Conservation (phyloP, 2,329 filamentous ascomycete species). For the Bipolaris oryzae region DNA sequence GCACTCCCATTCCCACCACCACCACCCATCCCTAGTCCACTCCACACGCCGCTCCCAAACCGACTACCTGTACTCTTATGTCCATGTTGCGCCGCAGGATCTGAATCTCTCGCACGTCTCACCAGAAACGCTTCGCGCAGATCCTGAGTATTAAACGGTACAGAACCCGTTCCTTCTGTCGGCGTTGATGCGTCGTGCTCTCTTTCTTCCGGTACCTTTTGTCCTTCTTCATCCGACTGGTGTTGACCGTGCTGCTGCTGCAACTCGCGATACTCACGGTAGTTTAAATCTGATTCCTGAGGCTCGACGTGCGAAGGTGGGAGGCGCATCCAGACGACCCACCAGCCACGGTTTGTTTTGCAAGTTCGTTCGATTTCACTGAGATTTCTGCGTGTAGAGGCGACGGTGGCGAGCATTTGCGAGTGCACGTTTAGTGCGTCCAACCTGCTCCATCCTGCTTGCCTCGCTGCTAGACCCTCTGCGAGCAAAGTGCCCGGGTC, state of each 20-base stretch:
- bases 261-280: background rate
- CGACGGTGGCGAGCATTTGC: slow-evolving; percentile 63
- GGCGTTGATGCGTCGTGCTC: background rate
- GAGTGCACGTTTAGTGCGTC: slow-evolving; percentile 68
- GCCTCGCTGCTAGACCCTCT: slow-evolving; percentile 42
- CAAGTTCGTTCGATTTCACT: slow-evolving; percentile 64
- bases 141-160: slow-evolving; percentile 35
- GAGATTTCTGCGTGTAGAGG: slow-evolving; percentile 53
- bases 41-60: slow-evolving; percentile 45
- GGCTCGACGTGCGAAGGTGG: slow-evolving; percentile 31
- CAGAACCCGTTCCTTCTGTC: slow-evolving; percentile 9
- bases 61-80: slow-evolving; percentile 24
- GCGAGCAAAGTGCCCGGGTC: slow-evolving; percentile 55
- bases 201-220: too few relatives aligned
- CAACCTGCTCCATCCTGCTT: slow-evolving; percentile 56
- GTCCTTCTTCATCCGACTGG: background rate
- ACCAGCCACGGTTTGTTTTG: slow-evolving; percentile 70
- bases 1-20: background rate
- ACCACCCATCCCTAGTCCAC: slow-evolving; percentile 28
- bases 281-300: background rate
- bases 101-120: slow-evolving; percentile 46
- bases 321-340: slow-evolving; percentile 69
- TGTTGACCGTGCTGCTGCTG: slow-evolving; percentile 5
- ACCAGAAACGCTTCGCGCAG: slow-evolving; percentile 54
- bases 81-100: background rate